Evolutionary conservation across 768 basidiomycete species (phyloP).

Genomic region (Astraeus odoratus): DNA sequence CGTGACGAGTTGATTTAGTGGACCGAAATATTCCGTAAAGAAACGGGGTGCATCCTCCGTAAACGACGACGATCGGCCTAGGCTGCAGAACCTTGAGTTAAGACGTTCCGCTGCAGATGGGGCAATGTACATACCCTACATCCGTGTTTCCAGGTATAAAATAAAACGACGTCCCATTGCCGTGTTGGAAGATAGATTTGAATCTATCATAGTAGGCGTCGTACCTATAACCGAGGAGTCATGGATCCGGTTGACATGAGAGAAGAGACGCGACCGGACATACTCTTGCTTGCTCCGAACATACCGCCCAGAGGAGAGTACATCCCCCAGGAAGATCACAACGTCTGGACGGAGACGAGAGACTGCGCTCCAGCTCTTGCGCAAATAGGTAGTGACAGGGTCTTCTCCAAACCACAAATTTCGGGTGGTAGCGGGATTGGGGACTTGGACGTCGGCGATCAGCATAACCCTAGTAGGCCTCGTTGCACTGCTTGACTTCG

Average conservation of each 20-base stretch:
- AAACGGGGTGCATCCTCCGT: constrained; percentile 49
- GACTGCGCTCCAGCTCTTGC: constrained; percentile 64
- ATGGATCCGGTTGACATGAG: background rate
- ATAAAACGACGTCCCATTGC: constrained; percentile 37
- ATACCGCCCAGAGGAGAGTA: constrained; percentile 59
- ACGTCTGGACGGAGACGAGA: constrained; percentile 50
- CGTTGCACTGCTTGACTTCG: constrained; percentile 5
- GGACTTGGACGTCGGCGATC: constrained; percentile 63
- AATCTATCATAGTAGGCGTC: constrained; percentile 52
- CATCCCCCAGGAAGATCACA: constrained; percentile 75
- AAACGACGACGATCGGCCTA: constrained; percentile 47
- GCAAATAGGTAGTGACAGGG: constrained; percentile 51
- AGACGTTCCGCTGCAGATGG: background rate
- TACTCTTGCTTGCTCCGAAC: constrained; percentile 44
- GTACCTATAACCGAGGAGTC: constrained; percentile 41
- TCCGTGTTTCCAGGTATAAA: constrained; percentile 82
- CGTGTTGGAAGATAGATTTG: constrained; percentile 48
- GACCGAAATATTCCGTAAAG: constrained; percentile 60
- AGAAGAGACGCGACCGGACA: constrained; percentile 10
- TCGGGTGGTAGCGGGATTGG: constrained; percentile 29
- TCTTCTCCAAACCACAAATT: constrained; percentile 37
- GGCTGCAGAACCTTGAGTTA: constrained; percentile 29
- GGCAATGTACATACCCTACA: constrained; percentile 47
- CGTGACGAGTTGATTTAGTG: constrained; percentile 52
- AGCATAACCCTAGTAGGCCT: constrained; percentile 54